A percentile compares a stretch with the other conserved stretches of the same genome.
Conservation (phyloP, 768 basidiomycete genomes). For the Panaeolus cyanescens region DNA sequence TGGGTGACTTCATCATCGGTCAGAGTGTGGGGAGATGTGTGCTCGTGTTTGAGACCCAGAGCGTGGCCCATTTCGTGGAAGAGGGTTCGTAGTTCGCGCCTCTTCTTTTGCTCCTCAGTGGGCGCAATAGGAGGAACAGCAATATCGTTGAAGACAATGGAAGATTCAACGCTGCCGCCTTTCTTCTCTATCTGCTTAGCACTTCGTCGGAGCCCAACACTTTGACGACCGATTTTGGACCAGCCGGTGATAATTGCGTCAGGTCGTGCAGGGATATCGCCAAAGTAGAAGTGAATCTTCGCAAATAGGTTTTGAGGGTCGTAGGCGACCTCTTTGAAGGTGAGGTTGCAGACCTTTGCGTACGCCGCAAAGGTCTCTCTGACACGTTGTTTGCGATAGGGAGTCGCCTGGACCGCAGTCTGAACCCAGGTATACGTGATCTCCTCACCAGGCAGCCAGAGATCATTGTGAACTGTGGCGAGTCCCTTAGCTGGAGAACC, state of each 20-base stretch:
- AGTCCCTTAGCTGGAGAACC: too few species aligned
- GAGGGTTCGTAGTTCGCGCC: too few species aligned
- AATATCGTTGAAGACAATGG: neutral
- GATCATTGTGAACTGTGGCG: neutral
- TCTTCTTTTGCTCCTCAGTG: neutral
- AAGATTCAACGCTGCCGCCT: conserved; percentile 7
- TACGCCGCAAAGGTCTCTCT: conserved; percentile 2
- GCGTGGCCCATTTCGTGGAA: conserved; percentile 8
- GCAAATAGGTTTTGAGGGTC: neutral
- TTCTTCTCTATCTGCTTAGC: neutral
- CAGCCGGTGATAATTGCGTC: neutral
- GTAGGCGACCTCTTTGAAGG: neutral
- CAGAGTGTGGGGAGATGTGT: neutral
- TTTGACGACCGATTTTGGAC: conserved; percentile 3
- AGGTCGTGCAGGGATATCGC: neutral
- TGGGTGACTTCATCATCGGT: neutral
- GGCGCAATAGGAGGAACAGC: too few species aligned
- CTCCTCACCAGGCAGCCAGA: conserved; percentile 11
- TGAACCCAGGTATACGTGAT: conserved; percentile 11
- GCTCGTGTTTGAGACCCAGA: conserved; percentile 7
- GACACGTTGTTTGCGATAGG: conserved; percentile 1
- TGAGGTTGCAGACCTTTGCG: conserved; percentile 1
- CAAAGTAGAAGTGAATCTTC: conserved; percentile 7
- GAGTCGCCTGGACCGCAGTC: conserved; percentile 3
- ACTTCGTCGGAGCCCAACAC: conserved; percentile 1